These are phyloP conservation scores for Chlamydomonas asymmetrica DNA, from an alignment of 139 green algal genomes.

Conservation along the genomic window DNA sequence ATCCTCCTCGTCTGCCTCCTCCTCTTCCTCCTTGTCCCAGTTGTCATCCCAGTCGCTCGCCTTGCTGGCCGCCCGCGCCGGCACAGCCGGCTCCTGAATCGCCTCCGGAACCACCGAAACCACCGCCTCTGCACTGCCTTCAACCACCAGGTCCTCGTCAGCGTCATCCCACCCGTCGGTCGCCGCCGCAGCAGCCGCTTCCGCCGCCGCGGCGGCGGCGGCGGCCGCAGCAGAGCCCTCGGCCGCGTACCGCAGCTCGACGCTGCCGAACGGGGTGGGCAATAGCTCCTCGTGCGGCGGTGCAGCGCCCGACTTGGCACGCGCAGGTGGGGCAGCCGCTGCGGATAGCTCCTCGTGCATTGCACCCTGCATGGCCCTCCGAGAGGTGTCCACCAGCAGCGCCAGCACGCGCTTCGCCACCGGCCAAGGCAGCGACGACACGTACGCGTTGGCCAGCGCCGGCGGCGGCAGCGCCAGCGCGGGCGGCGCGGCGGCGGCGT, in stretches of 20 bases:
- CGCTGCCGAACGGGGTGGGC: neutral
- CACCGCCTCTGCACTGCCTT: too few species aligned
- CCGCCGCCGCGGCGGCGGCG: neutral
- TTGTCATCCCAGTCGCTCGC: neutral
- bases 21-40: neutral
- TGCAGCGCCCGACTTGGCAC: neutral
- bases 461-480: too few species aligned
- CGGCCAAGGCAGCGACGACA: slow-evolving; percentile 4
- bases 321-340: neutral
- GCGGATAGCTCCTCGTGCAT: slow-evolving; percentile 16
- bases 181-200: neutral
- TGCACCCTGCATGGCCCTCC: slow-evolving; percentile 6
- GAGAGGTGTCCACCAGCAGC: slow-evolving; percentile 2
- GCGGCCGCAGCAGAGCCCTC: neutral
- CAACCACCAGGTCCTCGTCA: too few species aligned
- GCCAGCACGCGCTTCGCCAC: slow-evolving; percentile 9
- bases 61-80: too few species aligned
- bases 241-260: neutral
- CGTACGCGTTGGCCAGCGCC: too few species aligned
- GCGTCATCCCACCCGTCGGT: neutral
- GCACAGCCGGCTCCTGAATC: neutral
- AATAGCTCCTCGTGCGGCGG: neutral
- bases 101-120: too few species aligned
- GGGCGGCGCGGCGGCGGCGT: too few species aligned
- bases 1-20: slow-evolving; percentile 3